Evolutionary conservation across 1,284 basidiomycete species (phyloP), one percentile per base, ranked within the genome.

Genomic region (Apiotrichum sp.): DNA sequence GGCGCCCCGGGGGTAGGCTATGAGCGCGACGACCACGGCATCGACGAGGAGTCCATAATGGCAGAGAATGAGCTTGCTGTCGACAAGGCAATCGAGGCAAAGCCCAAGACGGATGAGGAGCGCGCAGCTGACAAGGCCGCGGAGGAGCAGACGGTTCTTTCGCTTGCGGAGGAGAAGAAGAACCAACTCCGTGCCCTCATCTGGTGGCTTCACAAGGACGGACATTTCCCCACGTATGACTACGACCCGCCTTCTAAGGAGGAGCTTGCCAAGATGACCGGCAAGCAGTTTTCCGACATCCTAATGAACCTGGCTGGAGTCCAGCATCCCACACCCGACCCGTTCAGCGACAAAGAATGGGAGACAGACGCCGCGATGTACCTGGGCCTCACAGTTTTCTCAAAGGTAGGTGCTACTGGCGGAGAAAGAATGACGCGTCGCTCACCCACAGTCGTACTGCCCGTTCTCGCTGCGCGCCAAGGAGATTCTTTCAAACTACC

Each of bases 391-490:
- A 65, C 72, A 13, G 65, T 78, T 33, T 77, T 76, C 52, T 74
- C 72, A 8, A 76, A 76, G 66, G 74, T 73, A 48, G 58, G 70
- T 50, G 9, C 38, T 16, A 10, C 13, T 2, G 22, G 41, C 47
- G n/a, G n/a, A n/a, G n/a, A 36, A 6, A 36, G 35, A 56, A 8
- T 53, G 44, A 9, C 9, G 31, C 5, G 33, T 16, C 2, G 10
- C n/a, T 4, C 11, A 6, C 4, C 8, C 29, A 8, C 47, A 75
- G 73, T 62, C 69, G 3, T 72, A 73, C 62, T 77, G 76, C 61
- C 74, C 74, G 7, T 76, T 70, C 65, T 76, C 74, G 13, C 65
- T 59, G 47, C 68, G 70, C 41, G 75, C 73, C 7, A 76, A 76
- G 62, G 51, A 51, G 7, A 72, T 77, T 35, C 57, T 78, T 31